These are phyloP conservation scores for Tolypocladium cylindrosporum DNA, from an alignment of 2,329 filamentous ascomycete species.

Conservation along the genomic window DNA sequence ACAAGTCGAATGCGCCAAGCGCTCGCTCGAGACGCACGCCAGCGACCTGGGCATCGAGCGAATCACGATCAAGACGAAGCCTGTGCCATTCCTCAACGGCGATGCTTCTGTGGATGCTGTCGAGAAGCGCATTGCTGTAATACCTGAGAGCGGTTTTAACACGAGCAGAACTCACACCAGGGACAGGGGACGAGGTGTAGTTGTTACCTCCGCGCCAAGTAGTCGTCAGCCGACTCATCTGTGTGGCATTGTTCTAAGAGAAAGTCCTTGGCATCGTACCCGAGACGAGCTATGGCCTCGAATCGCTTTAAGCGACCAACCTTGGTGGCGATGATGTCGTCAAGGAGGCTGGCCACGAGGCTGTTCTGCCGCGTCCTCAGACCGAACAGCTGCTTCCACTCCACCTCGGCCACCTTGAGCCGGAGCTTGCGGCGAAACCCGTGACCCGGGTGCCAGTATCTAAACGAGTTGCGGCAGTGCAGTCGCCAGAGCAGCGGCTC, in stretches of 20 bases:
- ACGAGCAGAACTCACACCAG: neutral
- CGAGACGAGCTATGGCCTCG: constrained; percentile 58
- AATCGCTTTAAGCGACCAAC: constrained; percentile 59
- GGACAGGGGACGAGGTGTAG: neutral
- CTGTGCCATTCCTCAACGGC: constrained; percentile 69
- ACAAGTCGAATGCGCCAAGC: constrained; percentile 80
- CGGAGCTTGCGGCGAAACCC: constrained; percentile 46
- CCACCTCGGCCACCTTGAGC: constrained; percentile 41
- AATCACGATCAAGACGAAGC: constrained; percentile 12
- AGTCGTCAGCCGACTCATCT: constrained; percentile 55
- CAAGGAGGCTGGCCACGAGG: constrained; percentile 43
- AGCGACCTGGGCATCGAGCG: constrained; percentile 23
- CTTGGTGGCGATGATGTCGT: constrained; percentile 62
- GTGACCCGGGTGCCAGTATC: constrained; percentile 64
- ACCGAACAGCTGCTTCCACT: constrained; percentile 67
- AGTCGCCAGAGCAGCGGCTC: constrained; percentile 71
- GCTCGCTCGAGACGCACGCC: constrained; percentile 53
- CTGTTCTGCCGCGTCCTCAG: constrained; percentile 42
- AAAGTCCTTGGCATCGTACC: constrained; percentile 84
- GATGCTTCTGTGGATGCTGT: constrained; percentile 69
- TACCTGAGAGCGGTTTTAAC: constrained; percentile 41
- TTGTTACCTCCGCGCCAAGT: constrained; percentile 58
- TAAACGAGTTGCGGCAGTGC: constrained; percentile 61
- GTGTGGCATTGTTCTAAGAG: constrained; percentile 56
- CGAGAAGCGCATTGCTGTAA: constrained; percentile 64